Conservation (phyloP, 306 rosid species). For the Arachis stenosperma region DNA sequence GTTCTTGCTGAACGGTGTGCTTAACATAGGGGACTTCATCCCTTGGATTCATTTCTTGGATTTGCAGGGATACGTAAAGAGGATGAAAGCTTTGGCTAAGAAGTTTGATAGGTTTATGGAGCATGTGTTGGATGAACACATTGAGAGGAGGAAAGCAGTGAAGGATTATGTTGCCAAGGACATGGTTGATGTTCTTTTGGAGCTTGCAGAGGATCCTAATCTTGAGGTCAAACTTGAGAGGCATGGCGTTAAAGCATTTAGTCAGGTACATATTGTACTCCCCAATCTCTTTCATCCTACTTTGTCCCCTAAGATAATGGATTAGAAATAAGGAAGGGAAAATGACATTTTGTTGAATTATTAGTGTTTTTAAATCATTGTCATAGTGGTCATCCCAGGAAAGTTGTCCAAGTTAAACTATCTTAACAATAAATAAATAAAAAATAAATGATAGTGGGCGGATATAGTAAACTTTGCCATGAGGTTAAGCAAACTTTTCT, state of each 20-base stretch:
- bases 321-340: no score
- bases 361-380: no score
- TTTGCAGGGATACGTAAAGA: conserved; percentile 66
- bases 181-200: no score
- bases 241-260: conserved; percentile 58
- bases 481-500: no score
- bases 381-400: no score
- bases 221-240: conserved; percentile 61
- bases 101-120: conserved; percentile 63
- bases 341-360: no score
- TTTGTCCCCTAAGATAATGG: no score
- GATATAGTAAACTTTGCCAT: no score
- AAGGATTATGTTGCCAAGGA: conserved; percentile 34
- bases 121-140: conserved; percentile 65
- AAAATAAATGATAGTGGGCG: no score
- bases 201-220: conserved; percentile 43
- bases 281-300: no score
- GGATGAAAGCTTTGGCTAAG: conserved; percentile 64
- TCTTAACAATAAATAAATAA: no score
- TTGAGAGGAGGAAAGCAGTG: conserved; percentile 40
- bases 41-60: conserved; percentile 68
- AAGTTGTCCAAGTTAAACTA: no score
- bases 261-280: conserved; percentile 34
- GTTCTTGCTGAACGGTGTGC: conserved; percentile 59
- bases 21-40: conserved; percentile 61